phyloP scores from a whole-genome alignment of 306 rosid genomes.

The Prunus dulcis region DNA sequence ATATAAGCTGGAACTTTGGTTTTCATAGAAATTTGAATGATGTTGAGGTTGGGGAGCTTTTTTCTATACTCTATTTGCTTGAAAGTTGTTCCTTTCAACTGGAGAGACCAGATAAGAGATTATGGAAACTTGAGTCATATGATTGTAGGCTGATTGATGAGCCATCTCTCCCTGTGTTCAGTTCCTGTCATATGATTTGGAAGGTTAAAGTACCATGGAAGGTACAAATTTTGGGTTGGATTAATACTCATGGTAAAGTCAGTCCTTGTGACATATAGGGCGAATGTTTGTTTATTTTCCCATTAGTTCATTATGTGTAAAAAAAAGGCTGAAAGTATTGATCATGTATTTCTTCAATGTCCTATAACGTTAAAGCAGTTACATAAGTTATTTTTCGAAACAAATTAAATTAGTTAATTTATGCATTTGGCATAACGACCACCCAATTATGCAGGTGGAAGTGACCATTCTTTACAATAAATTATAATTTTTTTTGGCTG shows the following conservation, averaged over 20 bases:
- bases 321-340: neutral
- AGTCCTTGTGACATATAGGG: too few relatives aligned
- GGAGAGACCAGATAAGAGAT: neutral
- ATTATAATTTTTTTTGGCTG: conserved; percentile 12
- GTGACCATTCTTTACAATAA: neutral
- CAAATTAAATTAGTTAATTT: neutral
- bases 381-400: neutral
- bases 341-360: neutral
- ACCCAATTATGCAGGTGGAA: neutral
- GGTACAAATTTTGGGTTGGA: too few relatives aligned
- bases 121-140: neutral
- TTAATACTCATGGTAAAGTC: too few relatives aligned
- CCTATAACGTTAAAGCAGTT: neutral
- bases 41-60: neutral
- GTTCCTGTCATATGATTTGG: too few relatives aligned
- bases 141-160: too few relatives aligned
- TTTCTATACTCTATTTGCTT: neutral
- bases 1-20: too few relatives aligned
- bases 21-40: too few relatives aligned
- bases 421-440: neutral
- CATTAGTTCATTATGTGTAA: too few relatives aligned
- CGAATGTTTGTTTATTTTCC: too few relatives aligned
- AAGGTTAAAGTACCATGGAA: too few relatives aligned
- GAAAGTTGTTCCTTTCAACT: neutral
- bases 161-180: too few relatives aligned